Conservation (phyloP, 441 rosid species). For the Mallotus repandus region DNA sequence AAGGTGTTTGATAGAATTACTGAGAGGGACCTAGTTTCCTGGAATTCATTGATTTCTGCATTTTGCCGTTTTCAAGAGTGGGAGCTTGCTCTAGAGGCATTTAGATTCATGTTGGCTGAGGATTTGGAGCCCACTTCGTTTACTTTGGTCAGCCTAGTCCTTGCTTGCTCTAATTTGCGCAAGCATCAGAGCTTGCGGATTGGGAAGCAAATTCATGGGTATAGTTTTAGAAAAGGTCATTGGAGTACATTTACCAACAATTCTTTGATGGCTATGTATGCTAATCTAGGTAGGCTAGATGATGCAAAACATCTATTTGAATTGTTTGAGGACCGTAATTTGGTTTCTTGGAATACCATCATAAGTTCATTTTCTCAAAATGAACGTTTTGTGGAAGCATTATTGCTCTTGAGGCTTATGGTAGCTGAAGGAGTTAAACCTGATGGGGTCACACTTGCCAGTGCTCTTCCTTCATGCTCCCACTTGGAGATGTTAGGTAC, state of each 20-base stretch:
- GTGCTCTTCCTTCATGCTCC: slow-evolving; percentile 86
- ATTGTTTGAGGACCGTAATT: slow-evolving; percentile 57
- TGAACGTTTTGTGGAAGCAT: slow-evolving; percentile 57
- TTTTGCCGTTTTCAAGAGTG: slow-evolving; percentile 64
- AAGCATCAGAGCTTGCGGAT: slow-evolving; percentile 43
- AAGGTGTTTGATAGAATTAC: slow-evolving; percentile 77
- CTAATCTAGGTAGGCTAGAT: slow-evolving; percentile 56
- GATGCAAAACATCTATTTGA: slow-evolving; percentile 47
- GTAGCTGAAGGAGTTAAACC: slow-evolving; percentile 57
- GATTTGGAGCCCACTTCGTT: slow-evolving; percentile 73
- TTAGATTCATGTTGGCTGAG: slow-evolving; percentile 55
- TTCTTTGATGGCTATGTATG: slow-evolving; percentile 78
- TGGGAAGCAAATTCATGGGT: slow-evolving; percentile 77
- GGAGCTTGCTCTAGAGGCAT: slow-evolving; percentile 65
- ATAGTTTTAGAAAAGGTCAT: slow-evolving; percentile 57
- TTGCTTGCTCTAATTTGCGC: slow-evolving; percentile 66
- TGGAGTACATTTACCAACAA: slow-evolving; percentile 58
- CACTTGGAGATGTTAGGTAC: slow-evolving; percentile 51
- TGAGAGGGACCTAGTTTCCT: slow-evolving; percentile 75
- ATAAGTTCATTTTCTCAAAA: slow-evolving; percentile 69
- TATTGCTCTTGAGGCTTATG: slow-evolving; percentile 52
- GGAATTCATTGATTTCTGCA: slow-evolving; percentile 79
- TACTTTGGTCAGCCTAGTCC: slow-evolving; percentile 70
- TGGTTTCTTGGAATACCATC: slow-evolving; percentile 84
- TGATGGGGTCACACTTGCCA: slow-evolving; percentile 76